phyloP scores from a whole-genome alignment of 2,329 filamentous ascomycete species.

The Nothophaeocryptopus gaeumannii region DNA sequence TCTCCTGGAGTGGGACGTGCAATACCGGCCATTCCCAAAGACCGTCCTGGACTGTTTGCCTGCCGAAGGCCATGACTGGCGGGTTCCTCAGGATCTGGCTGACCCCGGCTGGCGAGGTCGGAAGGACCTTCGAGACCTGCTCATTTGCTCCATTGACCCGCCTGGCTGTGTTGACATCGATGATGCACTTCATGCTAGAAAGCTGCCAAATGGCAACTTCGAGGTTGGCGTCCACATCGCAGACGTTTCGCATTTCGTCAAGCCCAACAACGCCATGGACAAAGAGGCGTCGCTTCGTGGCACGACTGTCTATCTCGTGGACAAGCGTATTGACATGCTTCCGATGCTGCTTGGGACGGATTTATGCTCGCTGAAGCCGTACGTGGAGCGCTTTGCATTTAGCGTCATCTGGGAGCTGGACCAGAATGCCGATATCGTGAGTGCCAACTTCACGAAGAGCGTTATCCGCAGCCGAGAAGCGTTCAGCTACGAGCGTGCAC shows the following conservation, averaged over 20 bases:
- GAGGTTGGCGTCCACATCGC: conserved; percentile 98
- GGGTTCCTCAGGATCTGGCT: conserved; percentile 72
- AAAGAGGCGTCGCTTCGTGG: conserved; percentile 88
- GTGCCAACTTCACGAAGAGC: conserved; percentile 88
- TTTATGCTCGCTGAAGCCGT: conserved; percentile 92
- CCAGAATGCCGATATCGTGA: conserved; percentile 78
- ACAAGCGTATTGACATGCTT: conserved; percentile 99
- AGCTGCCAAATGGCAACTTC: conserved; percentile 85
- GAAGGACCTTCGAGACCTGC: conserved; percentile 75
- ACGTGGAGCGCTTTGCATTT: conserved; percentile 73
- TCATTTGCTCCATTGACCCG: conserved; percentile 97
- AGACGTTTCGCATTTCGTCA: conserved; percentile 98
- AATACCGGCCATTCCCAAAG: conserved; percentile 95
- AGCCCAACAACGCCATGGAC: conserved; percentile 96
- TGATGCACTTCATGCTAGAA: conserved; percentile 85
- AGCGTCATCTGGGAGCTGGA: conserved; percentile 73
- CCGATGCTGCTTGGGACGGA: conserved; percentile 94
- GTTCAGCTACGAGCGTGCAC: conserved; percentile 96
- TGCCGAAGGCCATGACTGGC: conserved; percentile 88
- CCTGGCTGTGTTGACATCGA: conserved; percentile 97
- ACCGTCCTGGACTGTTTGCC: conserved; percentile 92
- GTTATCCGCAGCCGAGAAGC: conserved; percentile 95
- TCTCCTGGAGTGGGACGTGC: conserved; percentile 91
- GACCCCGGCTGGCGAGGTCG: conserved; percentile 85
- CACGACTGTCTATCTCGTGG: conserved; percentile 94